Conservation (phyloP, 495 filamentous ascomycete species). For the Aspergillus steynii region DNA sequence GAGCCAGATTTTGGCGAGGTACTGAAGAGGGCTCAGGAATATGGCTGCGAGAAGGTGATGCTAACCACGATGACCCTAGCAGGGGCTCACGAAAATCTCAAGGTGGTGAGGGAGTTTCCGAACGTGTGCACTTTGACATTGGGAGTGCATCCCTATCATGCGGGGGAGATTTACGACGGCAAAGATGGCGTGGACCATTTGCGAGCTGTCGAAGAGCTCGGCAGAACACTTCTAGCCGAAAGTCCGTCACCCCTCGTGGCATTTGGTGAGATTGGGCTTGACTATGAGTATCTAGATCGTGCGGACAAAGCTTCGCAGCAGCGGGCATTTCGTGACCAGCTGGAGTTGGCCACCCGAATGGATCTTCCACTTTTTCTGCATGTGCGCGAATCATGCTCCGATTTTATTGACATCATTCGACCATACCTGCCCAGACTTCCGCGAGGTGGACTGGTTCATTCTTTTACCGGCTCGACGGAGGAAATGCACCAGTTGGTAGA, state of each 20-base stretch:
- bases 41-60: constrained; percentile 27
- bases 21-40: constrained; percentile 23
- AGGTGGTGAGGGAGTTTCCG: constrained; percentile 20
- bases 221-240: constrained; percentile 15
- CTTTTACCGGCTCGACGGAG: constrained; percentile 29
- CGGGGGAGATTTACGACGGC: constrained; percentile 23
- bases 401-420: constrained; percentile 30
- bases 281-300: constrained; percentile 32
- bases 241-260: constrained; percentile 24
- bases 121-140: constrained; percentile 33
- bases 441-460: constrained; percentile 31
- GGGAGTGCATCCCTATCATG: constrained; percentile 35
- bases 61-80: constrained; percentile 31
- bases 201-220: constrained; percentile 10
- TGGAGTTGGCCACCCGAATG: constrained; percentile 25
- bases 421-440: constrained; percentile 24
- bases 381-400: constrained; percentile 26
- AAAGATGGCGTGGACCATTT: constrained; percentile 15
- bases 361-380: constrained; percentile 33
- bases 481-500: constrained; percentile 29
- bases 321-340: constrained; percentile 28
- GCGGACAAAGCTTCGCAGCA: constrained; percentile 32
- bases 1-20: constrained; percentile 27
- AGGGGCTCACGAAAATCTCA: constrained; percentile 21
- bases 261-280: constrained; percentile 34